Conservation (phyloP, 257 asterid genomes). For the Jacaranda copaia region DNA sequence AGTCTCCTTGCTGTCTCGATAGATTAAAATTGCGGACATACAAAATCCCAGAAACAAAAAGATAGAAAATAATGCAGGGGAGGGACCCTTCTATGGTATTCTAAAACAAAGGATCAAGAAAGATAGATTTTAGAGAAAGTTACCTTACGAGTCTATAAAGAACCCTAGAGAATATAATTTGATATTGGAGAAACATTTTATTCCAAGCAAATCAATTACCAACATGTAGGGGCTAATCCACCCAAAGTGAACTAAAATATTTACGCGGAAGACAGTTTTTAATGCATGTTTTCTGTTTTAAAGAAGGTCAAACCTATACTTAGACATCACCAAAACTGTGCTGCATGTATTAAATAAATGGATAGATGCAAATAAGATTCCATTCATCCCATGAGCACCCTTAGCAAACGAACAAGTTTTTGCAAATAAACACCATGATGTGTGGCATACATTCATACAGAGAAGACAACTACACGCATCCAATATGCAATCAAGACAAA, state of each 20-base stretch:
- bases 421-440: neutral
- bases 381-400: slow-evolving; percentile 3
- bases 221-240: neutral
- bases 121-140: no score
- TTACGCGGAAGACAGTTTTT: neutral
- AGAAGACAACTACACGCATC: neutral
- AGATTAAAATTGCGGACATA: neutral
- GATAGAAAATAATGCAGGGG: no score
- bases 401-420: neutral
- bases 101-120: neutral
- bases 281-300: neutral
- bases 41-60: neutral
- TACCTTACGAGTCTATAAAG: no score
- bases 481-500: neutral
- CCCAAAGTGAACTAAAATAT: neutral
- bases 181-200: no score
- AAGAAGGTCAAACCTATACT: slow-evolving; percentile 4
- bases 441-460: neutral
- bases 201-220: slow-evolving; percentile 5
- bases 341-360: neutral
- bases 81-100: no score
- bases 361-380: slow-evolving; percentile 14
- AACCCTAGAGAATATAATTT: no score
- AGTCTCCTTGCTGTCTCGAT: neutral
- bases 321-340: neutral